phyloP scores from a whole-genome alignment of 352 stramenopile species.

The Phytophthora pistaciae region DNA sequence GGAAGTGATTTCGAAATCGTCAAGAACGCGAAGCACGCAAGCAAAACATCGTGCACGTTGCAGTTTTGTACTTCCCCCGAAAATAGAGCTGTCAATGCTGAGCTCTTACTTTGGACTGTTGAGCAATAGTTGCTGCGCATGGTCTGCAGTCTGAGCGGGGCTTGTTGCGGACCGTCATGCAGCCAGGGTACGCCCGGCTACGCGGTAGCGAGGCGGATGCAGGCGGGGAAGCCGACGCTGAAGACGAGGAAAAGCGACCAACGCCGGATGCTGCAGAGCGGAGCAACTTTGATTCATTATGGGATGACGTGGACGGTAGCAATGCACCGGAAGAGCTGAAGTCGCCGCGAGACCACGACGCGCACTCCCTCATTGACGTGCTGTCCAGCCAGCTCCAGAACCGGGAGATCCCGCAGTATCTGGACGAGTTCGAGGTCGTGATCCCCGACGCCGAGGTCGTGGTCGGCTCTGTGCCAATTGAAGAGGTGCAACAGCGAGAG shows the following conservation, averaged over 20 bases:
- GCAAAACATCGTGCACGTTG: no score
- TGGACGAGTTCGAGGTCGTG: conserved; percentile 75
- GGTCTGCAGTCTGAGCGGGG: conserved; percentile 8
- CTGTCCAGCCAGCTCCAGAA: conserved; percentile 52
- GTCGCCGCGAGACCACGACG: conserved; percentile 17
- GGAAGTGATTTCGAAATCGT: no score
- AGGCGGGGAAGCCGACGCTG: conserved; percentile 1
- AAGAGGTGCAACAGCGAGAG: conserved; percentile 71
- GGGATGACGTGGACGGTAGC: conserved; percentile 39
- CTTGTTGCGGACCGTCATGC: conserved; percentile 17
- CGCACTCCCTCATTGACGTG: conserved; percentile 62
- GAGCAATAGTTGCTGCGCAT: conserved; percentile 19
- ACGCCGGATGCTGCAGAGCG: neutral
- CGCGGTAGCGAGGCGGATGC: conserved; percentile 2
- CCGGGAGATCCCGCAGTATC: conserved; percentile 59
- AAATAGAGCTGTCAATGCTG: conserved; percentile 1
- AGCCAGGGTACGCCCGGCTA: conserved; percentile 23
- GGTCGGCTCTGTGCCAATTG: conserved; percentile 62
- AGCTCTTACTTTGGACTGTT: neutral
- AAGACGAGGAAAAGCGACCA: conserved; percentile 3
- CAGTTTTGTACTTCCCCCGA: neutral
- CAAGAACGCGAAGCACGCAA: no score
- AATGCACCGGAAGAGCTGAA: conserved; percentile 17
- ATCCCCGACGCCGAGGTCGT: conserved; percentile 74
- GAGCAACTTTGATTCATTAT: conserved; percentile 44